A percentile compares a stretch with the other conserved stretches of the same genome.
These are phyloP conservation scores for Sesbania bispinosa DNA, from an alignment of 306 rosid species.

Conservation along the genomic window DNA sequence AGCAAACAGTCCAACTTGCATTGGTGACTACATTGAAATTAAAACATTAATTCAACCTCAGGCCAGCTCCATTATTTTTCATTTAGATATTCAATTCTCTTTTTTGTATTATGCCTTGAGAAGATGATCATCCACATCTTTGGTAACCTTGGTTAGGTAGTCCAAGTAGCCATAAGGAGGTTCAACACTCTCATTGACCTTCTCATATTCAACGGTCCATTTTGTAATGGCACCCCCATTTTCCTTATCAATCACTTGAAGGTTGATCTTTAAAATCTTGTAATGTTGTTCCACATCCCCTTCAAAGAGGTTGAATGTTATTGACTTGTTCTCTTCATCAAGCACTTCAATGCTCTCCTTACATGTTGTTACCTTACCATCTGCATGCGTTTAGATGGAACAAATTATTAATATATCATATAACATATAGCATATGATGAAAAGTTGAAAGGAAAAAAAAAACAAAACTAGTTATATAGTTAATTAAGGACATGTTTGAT, in stretches of 20 bases:
- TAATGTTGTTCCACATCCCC: not conserved
- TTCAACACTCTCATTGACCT: not conserved
- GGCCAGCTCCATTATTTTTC: not conserved
- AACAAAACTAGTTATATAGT: not conserved
- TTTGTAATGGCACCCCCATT: not conserved
- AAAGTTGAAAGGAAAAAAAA: no score
- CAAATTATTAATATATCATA: no score
- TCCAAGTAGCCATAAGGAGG: conserved; percentile 17
- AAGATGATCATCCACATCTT: conserved; percentile 18
- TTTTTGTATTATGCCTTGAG: not conserved
- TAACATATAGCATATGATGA: not conserved
- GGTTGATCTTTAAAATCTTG: not conserved
- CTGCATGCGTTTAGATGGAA: no score
- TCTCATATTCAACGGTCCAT: conserved; percentile 18
- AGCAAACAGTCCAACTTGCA: no score
- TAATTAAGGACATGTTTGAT: no score
- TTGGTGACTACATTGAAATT: no score
- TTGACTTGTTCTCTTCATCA: not conserved
- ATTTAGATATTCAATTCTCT: not conserved
- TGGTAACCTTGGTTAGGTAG: not conserved
- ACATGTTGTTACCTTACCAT: not conserved
- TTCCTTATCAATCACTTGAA: not conserved
- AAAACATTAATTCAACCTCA: no score
- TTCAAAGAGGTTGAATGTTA: not conserved
- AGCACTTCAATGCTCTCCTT: not conserved